Evolutionary conservation across 208 protist genomes (phyloP).

Genomic region (Trypanosoma brucei): DNA sequence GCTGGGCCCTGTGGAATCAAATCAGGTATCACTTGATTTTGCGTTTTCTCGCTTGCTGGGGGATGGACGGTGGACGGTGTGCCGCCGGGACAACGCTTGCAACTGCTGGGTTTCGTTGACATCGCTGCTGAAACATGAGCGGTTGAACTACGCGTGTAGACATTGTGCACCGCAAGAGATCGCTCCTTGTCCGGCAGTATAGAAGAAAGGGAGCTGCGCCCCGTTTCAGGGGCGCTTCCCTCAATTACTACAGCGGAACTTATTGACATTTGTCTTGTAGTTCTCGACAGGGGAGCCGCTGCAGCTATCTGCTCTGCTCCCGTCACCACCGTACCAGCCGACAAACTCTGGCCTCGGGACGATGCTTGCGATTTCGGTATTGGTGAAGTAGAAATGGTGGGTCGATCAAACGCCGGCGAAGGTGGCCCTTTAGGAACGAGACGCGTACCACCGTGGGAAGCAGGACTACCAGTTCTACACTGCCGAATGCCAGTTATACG

Average conservation of each 20-base stretch:
- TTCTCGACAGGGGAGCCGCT: neutral
- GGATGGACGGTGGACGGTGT: neutral
- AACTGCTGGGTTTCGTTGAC: neutral
- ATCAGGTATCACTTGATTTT: neutral
- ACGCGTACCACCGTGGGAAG: neutral
- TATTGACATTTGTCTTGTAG: neutral
- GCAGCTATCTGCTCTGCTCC: neutral
- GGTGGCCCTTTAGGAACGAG: neutral
- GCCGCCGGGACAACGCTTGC: neutral
- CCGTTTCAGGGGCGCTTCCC: neutral
- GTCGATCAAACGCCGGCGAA: neutral
- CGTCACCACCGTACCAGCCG: neutral
- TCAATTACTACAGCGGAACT: neutral
- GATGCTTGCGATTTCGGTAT: neutral
- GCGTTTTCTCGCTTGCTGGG: neutral
- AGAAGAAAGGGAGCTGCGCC: neutral
- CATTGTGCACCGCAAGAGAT: neutral
- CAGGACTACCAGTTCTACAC: neutral
- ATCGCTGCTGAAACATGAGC: neutral
- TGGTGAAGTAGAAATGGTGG: neutral
- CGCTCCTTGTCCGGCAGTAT: neutral
- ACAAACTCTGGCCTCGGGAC: neutral
- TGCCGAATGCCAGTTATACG: constrained; percentile 6
- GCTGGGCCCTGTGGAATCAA: neutral
- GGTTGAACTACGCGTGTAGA: neutral